phyloP scores from a whole-genome alignment of 345 rosid species.

The Conringia planisiliqua region DNA sequence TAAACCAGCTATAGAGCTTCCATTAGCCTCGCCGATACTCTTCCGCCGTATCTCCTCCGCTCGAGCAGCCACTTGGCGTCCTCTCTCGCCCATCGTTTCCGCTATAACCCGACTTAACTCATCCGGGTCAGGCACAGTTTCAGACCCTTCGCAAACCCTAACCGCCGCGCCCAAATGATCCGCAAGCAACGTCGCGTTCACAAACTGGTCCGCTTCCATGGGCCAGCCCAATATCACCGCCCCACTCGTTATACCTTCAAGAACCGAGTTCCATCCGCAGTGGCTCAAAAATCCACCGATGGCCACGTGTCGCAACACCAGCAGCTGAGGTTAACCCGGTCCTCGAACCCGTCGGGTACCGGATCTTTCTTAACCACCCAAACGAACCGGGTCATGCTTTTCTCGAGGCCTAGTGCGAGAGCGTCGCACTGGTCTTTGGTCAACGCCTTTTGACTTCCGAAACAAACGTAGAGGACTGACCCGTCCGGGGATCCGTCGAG shows the following conservation, averaged over 20 bases:
- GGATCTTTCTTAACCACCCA: constrained; percentile 59
- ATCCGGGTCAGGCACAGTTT: constrained; percentile 52
- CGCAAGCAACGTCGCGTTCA: constrained; percentile 45
- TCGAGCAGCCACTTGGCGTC: constrained; percentile 10
- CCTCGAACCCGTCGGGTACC: constrained; percentile 51
- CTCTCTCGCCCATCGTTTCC: constrained; percentile 23
- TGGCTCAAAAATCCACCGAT: constrained; percentile 66
- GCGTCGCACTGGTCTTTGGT: constrained; percentile 43
- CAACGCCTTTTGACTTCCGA: constrained; percentile 61
- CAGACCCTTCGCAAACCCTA: constrained; percentile 48
- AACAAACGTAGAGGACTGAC: constrained; percentile 62
- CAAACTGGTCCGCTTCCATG: constrained; percentile 69
- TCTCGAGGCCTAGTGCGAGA: constrained; percentile 49
- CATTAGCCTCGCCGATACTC: constrained; percentile 22
- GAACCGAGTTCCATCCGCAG: constrained; percentile 79
- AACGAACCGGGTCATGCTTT: constrained; percentile 47
- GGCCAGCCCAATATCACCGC: constrained; percentile 62
- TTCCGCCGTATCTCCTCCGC: constrained; percentile 37
- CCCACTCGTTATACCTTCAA: constrained; percentile 53
- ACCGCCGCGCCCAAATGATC: constrained; percentile 51
- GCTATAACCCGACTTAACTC: constrained; percentile 38
- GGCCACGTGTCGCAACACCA: constrained; percentile 46
- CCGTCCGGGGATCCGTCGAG: constrained; percentile 47
- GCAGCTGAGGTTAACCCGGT: constrained; percentile 49
- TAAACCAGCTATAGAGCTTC: constrained; percentile 21